Evolutionary conservation across 495 filamentous ascomycete genomes (phyloP), one percentile per base, ranked within the genome.

Genomic region (Tuber microsphaerosporum): DNA sequence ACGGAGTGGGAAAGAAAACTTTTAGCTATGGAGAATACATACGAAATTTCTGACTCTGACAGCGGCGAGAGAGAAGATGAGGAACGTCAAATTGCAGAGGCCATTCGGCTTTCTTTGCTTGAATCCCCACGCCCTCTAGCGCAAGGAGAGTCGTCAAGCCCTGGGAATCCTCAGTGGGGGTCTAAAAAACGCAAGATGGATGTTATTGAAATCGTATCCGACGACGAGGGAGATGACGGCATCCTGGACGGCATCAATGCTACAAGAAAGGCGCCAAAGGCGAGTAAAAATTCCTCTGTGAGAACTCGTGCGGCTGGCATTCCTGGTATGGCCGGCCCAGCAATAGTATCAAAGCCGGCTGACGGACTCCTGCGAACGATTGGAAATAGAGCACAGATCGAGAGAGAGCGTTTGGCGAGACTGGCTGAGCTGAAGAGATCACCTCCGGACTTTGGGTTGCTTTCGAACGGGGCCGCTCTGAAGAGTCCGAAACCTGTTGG

Each of bases 371-470:
- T 69, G 22, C 41, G 75, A 20, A 42, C 79, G 39, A 77, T 76
- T 16, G 48, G 77, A 26, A 72, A 79, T 70, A 74, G 77, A 71
- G 42, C 51, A 26, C 72, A 90, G 75, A 95, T 97, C 93, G 94
- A 98, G 78, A 85, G 90, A 80, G 94, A 96, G 80, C 88, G 94
- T 34, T 87, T 97, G 14, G 91, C 90, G 26, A 87, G 94, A 51
- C 75, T 88, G 8, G 84, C 85, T 31, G 91, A 92, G 78, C 86
- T 90, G 75, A 89, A 91, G 82, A 84, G 87, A n/a, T 74, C 83
- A 19, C n/a, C 75, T 16, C 42, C 43, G 68, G 73, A 39, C 9
- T 41, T 20, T 20, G 37, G 22, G 20, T 68, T 41, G 34, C 5
- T 26, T 16, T n/a, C 17, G 34, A 8, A n/a, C 37, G n/a, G 37